Evolutionary conservation across 1,284 basidiomycete species (phyloP).

Genomic region (Termitomyces sp.): DNA sequence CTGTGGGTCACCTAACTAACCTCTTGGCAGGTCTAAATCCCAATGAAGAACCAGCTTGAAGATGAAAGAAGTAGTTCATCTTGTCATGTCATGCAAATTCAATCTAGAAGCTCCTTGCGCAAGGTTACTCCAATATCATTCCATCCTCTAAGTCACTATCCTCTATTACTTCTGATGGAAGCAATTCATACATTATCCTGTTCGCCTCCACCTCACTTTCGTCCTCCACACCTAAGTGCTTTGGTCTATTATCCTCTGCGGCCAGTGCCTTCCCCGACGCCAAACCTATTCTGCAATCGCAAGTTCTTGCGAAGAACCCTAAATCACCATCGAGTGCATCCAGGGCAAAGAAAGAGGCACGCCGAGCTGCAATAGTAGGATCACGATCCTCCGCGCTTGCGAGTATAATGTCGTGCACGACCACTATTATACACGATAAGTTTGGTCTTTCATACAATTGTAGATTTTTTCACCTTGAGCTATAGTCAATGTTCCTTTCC

Average conservation of each 20-base stretch:
- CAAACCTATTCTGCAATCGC: constrained; percentile 52
- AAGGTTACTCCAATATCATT: constrained; percentile 15
- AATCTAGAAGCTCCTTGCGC: neutral
- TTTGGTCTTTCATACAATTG: neutral
- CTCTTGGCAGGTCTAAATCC: constrained; percentile 30
- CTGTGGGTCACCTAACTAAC: constrained; percentile 2
- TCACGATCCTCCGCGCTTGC: constrained; percentile 52
- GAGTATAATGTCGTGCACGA: constrained; percentile 61
- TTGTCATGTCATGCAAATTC: neutral
- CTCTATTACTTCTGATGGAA: constrained; percentile 3
- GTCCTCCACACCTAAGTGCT: constrained; percentile 31
- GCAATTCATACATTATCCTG: constrained; percentile 1
- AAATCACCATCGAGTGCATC: constrained; percentile 62
- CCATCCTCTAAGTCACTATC: constrained; percentile 17
- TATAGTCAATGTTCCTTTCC: neutral
- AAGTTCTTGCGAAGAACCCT: constrained; percentile 53
- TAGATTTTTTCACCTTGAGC: constrained; percentile 7
- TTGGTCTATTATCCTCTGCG: constrained; percentile 33
- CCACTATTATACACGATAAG: constrained; percentile 22
- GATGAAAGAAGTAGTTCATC: neutral
- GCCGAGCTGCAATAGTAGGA: constrained; percentile 49
- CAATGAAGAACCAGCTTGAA: constrained; percentile 11
- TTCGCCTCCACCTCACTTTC: constrained; percentile 16
- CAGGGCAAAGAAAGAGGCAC: constrained; percentile 55
- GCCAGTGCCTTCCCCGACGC: constrained; percentile 12